These are phyloP conservation scores for Trichophyton schoenleinii DNA, from an alignment of 2,329 filamentous ascomycete genomes.

Conservation along the genomic window DNA sequence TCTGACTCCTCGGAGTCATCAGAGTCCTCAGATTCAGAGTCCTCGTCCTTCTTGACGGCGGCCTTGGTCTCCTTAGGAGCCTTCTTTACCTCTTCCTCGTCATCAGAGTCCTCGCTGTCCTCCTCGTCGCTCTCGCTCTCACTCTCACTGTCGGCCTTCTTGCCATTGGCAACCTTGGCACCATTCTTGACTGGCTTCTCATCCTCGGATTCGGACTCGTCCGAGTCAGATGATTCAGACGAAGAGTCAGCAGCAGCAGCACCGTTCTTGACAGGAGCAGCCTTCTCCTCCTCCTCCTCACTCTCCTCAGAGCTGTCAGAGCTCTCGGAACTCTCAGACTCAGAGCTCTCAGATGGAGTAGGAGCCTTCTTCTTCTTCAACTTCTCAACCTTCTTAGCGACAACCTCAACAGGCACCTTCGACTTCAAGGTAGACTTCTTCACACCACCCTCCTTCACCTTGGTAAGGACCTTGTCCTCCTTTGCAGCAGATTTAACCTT, in stretches of 20 bases:
- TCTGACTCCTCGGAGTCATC: conserved; percentile 3
- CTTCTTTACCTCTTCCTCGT: conserved; percentile 17
- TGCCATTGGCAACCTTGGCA: conserved; percentile 12
- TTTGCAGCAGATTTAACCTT: conserved; percentile 34
- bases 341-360: conserved; percentile 10
- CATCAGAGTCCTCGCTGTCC: conserved; percentile 21
- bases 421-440: conserved; percentile 29
- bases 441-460: conserved; percentile 37
- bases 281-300: conserved; percentile 14
- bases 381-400: conserved; percentile 12
- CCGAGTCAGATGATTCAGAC: conserved; percentile 20
- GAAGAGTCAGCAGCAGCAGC: conserved; percentile 20
- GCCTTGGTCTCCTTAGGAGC: conserved; percentile 8
- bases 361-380: conserved; percentile 11
- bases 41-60: not conserved
- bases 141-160: conserved; percentile 17
- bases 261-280: conserved; percentile 19
- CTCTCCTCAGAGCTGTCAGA: conserved; percentile 10
- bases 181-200: conserved; percentile 16
- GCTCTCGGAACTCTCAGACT: conserved; percentile 11
- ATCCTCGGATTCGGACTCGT: conserved; percentile 19
- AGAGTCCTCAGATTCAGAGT: conserved; percentile 12
- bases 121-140: conserved; percentile 18
- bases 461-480: conserved; percentile 32
- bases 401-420: conserved; percentile 16